A percentile compares a stretch with the other conserved stretches of the same genome.
phyloP scores from a whole-genome alignment of 2,329 filamentous ascomycete species.

The Colletotrichum sp. region DNA sequence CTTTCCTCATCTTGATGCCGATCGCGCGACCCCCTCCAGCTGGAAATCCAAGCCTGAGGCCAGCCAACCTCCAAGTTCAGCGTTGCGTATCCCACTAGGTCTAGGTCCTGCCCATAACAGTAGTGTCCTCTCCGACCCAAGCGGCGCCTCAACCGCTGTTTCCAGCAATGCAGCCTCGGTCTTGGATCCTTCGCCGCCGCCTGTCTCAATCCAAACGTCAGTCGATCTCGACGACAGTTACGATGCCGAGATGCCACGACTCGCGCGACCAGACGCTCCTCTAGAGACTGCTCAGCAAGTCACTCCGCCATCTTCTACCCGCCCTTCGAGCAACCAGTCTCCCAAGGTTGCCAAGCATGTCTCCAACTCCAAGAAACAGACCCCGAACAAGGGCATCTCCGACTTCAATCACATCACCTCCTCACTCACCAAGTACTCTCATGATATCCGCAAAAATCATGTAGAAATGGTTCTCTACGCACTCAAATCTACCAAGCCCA shows the following conservation, averaged over 20 bases:
- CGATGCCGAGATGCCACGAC: constrained; percentile 17
- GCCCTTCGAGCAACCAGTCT: constrained; percentile 26
- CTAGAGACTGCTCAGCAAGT: constrained; percentile 3
- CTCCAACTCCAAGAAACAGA: constrained; percentile 25
- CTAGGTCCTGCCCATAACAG: background rate
- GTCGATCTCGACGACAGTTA: constrained; percentile 11
- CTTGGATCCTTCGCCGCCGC: constrained; percentile 17
- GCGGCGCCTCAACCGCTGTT: constrained; percentile 15
- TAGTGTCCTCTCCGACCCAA: constrained; percentile 7
- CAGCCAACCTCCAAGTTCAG: background rate
- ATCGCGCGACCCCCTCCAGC: background rate
- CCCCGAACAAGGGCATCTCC: constrained; percentile 43
- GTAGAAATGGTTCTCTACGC: constrained; percentile 48
- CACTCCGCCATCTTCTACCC: constrained; percentile 19
- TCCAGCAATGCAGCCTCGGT: constrained; percentile 20
- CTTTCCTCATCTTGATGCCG: background rate
- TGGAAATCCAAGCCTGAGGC: background rate
- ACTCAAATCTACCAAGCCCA: constrained; percentile 48
- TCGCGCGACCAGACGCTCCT: background rate
- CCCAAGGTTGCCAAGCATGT: constrained; percentile 27
- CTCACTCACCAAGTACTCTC: constrained; percentile 31
- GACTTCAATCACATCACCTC: constrained; percentile 34
- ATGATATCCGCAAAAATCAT: constrained; percentile 50
- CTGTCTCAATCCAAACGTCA: constrained; percentile 14
- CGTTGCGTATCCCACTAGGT: background rate